Evolutionary conservation across 78 protist genomes (phyloP), one percentile per base, ranked within the genome.

Genomic region (Emiliania huxleyi): DNA sequence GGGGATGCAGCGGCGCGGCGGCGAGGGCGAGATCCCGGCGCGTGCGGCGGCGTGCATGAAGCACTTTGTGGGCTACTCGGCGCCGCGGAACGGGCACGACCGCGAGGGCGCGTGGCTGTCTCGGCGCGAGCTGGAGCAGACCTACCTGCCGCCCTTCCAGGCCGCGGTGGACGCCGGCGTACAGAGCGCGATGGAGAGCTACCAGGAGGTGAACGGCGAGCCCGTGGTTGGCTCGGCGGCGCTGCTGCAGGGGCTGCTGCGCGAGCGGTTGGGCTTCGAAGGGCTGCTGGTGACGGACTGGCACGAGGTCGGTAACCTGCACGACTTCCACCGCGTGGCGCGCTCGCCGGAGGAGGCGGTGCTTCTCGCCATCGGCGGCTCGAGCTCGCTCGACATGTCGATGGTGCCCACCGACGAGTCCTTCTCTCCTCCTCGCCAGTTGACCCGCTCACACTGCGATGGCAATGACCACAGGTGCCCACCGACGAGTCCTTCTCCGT

Each of bases 221-320:
- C 96, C 96, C 73, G 93, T 94, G 91, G 94, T 87, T 12, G 88
- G 94, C 40, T 43, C 92, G 12, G 35, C 49, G 26, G 93, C 90
- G 84, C 93, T 87, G 44, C 91, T 94, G 4, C 90, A 90, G 8
- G 90, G 56, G 33, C 81, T 94, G 11, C 90, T 94, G 33, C 87
- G 95, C 43, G 93, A 94, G 91, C 95, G 93, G 75, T 44, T 94
- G 40, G 83, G 43, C 22, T 94, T 94, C n/a, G 96, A 93, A 69
- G 96, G 96, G 77, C 91, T 94, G 56, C 92, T 90, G 1, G 96
- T 94, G 0, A 94, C 96, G n/a, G n/a, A n/a, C n/a, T n/a, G n/a
- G n/a, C n/a, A 84, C 79, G 96, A n/a, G n/a, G n/a, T n/a, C n/a
- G 12, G 96, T 94, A 37, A 94, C 95, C 95, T 94, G 87, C 79